phyloP scores from a whole-genome alignment of 345 rosid species.

The Eucalyptus marginata region DNA sequence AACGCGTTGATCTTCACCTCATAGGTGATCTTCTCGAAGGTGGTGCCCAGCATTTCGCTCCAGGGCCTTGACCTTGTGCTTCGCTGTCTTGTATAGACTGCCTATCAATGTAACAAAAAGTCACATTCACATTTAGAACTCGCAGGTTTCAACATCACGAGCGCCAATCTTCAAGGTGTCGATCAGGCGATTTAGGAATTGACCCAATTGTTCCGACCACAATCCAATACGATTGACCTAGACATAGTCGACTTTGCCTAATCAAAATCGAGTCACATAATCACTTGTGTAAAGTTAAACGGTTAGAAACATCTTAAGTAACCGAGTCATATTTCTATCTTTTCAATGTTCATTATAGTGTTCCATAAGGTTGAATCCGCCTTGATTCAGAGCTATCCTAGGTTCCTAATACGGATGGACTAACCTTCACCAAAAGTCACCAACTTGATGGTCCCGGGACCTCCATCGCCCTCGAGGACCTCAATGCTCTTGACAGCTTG shows the following conservation, averaged over 20 bases:
- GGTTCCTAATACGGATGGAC: no score
- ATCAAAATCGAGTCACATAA: background rate
- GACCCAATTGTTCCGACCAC: background rate
- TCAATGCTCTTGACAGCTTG: constrained; percentile 10
- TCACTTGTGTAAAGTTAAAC: background rate
- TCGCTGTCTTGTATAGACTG: background rate
- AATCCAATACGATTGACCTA: background rate
- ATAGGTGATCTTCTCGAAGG: background rate
- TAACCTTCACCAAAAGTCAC: background rate
- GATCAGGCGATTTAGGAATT: background rate
- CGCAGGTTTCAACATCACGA: background rate
- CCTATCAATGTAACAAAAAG: background rate
- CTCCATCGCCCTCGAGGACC: constrained; percentile 24
- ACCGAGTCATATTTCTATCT: background rate
- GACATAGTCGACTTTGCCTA: background rate
- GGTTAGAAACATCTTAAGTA: background rate
- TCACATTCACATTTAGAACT: background rate
- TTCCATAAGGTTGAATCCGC: background rate
- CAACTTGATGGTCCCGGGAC: constrained; percentile 17
- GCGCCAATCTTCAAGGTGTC: background rate
- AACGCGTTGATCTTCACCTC: constrained; percentile 2
- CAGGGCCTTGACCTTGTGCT: constrained; percentile 17
- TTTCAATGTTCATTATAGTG: background rate
- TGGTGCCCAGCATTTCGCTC: constrained; percentile 5
- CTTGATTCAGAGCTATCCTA: background rate